Evolutionary conservation across 306 rosid species (phyloP), one percentile per base, ranked within the genome.

Genomic region (Quercus parvula): DNA sequence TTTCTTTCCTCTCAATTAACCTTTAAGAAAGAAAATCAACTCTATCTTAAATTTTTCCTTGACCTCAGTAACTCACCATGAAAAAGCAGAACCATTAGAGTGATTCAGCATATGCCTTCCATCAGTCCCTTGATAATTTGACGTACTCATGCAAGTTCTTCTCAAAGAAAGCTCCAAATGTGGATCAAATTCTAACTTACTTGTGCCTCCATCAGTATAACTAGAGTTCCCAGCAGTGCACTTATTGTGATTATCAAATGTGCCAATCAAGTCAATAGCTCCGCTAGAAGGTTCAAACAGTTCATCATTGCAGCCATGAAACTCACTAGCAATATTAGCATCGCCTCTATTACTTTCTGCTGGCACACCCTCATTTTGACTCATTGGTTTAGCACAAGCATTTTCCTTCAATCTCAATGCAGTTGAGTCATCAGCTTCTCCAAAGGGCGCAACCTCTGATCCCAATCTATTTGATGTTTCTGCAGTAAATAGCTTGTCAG

Each of bases 181-280:
- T 28, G 90, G 87, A 84, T 80, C 75, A 70, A 74, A 77, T 71
- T 80, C 90, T 74, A 67, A 76, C 77, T 75, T 77, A 81, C 27
- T 73, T 77, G 79, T 57, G 20, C 81, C 76, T 75, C 69, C 81
- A 81, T 71, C 81, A 74, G 64, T 73, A 81, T 54, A 70, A 81
- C 78, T 49, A 62, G 80, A 80, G 31, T 59, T 41, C 78, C 78
- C 83, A 81, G 75, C 35, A 25, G 61, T 79, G 72, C 76, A 82
- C 71, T 68, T 84, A 1, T 89, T 83, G 56, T 73, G 51, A 81
- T 78, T 76, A 59, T 82, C 86, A 81, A 93, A 86, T 62, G 82
- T 78, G 28, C 93, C 89, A 78, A 93, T 90, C 83, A 93, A 85
- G 85, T 91, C 93, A 78, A 90, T 84, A 66, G 86, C 94, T 75